Evolutionary conservation across 2,329 filamentous ascomycete genomes (phyloP), one percentile per base, ranked within the genome.

Genomic region (Pseudocercospora musae): DNA sequence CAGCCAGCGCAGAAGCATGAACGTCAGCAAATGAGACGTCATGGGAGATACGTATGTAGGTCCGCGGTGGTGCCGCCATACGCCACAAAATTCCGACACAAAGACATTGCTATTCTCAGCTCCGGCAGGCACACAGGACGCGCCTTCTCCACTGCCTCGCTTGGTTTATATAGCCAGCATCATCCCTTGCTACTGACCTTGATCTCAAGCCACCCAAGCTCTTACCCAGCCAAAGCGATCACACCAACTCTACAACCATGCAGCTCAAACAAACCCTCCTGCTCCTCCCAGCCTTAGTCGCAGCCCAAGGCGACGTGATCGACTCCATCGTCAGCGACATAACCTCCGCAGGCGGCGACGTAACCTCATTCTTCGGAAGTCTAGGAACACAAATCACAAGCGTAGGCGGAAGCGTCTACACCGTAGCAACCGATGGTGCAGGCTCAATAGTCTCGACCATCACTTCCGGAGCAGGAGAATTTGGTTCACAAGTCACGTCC

Each of bases 221-320:
- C 31, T n/a, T n/a, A n/a, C n/a, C n/a, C 29, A 57, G 46, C 60
- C 44, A 58, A 0, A 55, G 20, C n/a, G n/a, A n/a, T n/a, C n/a
- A n/a, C n/a, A n/a, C n/a, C n/a, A n/a, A n/a, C n/a, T n/a, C n/a
- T 23, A 21, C 58, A 62, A 52, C 50, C 57, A 71, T 71, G 69
- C 67, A 70, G 53, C 50, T 67, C 57, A 62, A 64, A 25, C 60
- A 68, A 58, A 58, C 68, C 49, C 48, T 71, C 57, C 58, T 70
- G 61, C 49, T 62, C n/a, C 63, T 66, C 13, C 60, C 62, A 25
- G 58, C 58, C 44, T 29, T 70, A n/a, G 68, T 60, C 60, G 58
- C 57, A 4, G 67, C 67, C 9, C 68, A 71, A 40, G 27, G 57
- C 52, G 61, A 59, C 52, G 59, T 57, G 21, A 63, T 59, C 9